phyloP scores from a whole-genome alignment of 2,329 filamentous ascomycete species.

The Claviceps purpurea region DNA sequence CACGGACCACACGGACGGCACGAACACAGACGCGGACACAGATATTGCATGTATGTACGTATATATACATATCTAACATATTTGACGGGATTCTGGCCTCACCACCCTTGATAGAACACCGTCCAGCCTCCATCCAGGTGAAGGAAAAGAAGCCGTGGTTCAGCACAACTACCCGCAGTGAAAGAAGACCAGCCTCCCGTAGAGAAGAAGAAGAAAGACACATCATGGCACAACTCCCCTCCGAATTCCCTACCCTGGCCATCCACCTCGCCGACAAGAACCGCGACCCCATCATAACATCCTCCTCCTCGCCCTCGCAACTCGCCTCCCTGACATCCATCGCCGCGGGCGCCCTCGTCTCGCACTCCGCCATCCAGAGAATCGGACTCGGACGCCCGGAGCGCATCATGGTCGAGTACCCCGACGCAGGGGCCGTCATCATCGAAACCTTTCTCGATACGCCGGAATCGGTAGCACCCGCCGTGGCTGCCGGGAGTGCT shows the following conservation, averaged over 20 bases:
- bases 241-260: slow-evolving; percentile 36
- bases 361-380: slow-evolving; percentile 38
- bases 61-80: no score
- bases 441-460: slow-evolving; percentile 34
- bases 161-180: no score
- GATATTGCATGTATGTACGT: no score
- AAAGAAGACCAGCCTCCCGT: not conserved
- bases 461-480: slow-evolving; percentile 10
- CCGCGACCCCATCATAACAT: slow-evolving; percentile 44
- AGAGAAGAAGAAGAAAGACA: not conserved
- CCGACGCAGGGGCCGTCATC: slow-evolving; percentile 26
- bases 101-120: no score
- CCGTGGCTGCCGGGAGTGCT: slow-evolving; percentile 4
- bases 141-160: no score
- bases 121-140: no score
- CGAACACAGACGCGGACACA: no score
- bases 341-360: slow-evolving; percentile 37
- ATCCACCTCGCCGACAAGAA: slow-evolving; percentile 44
- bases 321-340: slow-evolving; percentile 39
- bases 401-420: slow-evolving; percentile 46
- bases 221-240: slow-evolving; percentile 27
- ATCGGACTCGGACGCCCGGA: slow-evolving; percentile 39
- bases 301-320: slow-evolving; percentile 29
- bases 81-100: no score
- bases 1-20: no score